Evolutionary conservation across 257 asterid genomes (phyloP).

Genomic region (Echites panduratus): DNA sequence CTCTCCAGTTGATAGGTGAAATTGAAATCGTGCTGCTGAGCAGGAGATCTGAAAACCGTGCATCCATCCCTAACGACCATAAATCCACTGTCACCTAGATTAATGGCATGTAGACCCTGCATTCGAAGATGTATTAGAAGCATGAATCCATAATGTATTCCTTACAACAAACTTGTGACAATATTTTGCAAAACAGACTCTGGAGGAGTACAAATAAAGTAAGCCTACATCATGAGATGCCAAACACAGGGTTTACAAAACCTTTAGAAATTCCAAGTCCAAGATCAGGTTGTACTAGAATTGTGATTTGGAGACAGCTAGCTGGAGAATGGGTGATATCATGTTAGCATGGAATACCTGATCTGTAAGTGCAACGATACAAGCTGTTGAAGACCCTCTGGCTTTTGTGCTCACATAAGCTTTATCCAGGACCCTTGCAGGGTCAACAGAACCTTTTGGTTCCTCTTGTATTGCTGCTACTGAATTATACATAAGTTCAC

Average conservation of each 20-base stretch:
- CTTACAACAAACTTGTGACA: not conserved
- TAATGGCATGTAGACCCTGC: conserved; percentile 87
- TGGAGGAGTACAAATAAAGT: not conserved
- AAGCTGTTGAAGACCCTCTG: conserved; percentile 91
- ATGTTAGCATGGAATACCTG: conserved; percentile 38
- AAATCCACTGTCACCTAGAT: conserved; percentile 95
- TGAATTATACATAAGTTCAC: conserved; percentile 85
- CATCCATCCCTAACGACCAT: conserved; percentile 87
- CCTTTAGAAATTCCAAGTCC: not conserved
- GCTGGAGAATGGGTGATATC: not conserved
- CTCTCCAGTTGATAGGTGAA: conserved; percentile 82
- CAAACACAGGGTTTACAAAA: not conserved
- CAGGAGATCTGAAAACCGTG: conserved; percentile 77
- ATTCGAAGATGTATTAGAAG: not conserved
- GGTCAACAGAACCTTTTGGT: conserved; percentile 79
- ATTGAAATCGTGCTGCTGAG: conserved; percentile 96
- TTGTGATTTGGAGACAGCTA: not conserved
- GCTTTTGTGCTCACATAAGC: conserved; percentile 68
- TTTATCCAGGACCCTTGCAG: conserved; percentile 80
- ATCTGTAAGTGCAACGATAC: conserved; percentile 83
- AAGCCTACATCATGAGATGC: not conserved
- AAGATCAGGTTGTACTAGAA: not conserved
- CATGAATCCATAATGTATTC: not conserved
- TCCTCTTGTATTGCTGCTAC: conserved; percentile 67
- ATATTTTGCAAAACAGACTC: not conserved